phyloP scores from a whole-genome alignment of 352 stramenopile species.

The Elongisporangium prolatum region DNA sequence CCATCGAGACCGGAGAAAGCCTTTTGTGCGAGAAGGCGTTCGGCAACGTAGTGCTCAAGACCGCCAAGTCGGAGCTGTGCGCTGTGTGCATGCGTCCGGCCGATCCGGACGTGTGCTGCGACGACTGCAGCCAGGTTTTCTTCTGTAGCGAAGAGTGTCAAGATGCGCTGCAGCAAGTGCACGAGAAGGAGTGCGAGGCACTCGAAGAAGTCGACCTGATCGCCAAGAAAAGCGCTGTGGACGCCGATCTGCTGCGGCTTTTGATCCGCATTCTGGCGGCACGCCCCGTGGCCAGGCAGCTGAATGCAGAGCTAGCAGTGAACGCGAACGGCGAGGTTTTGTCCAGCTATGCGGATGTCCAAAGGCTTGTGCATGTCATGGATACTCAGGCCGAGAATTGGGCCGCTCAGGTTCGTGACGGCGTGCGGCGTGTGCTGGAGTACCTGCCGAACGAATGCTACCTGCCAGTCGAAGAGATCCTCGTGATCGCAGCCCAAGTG shows the following conservation, averaged over 20 bases:
- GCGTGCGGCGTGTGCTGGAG: slow-evolving; percentile 25
- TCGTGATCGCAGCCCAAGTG: slow-evolving; percentile 39
- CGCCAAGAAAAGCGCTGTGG: slow-evolving; percentile 29
- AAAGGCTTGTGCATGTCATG: slow-evolving; percentile 31
- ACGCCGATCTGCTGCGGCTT: slow-evolving; percentile 36
- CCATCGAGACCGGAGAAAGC: slow-evolving; percentile 19
- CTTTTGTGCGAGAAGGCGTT: slow-evolving; percentile 30
- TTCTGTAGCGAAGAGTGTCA: slow-evolving; percentile 44
- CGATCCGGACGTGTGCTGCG: slow-evolving; percentile 44
- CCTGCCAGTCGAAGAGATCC: slow-evolving; percentile 32
- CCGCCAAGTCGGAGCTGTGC: slow-evolving; percentile 23
- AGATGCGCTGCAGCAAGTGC: slow-evolving; percentile 23
- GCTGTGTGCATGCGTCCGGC: slow-evolving; percentile 31
- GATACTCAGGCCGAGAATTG: slow-evolving; percentile 22
- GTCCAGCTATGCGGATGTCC: slow-evolving; percentile 28
- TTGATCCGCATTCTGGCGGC: slow-evolving; percentile 33
- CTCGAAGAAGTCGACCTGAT: slow-evolving; percentile 41
- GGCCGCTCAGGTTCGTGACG: slow-evolving; percentile 24
- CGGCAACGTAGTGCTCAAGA: slow-evolving; percentile 28
- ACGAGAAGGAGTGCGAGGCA: slow-evolving; percentile 37
- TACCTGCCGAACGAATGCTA: slow-evolving; percentile 28
- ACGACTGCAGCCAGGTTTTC: slow-evolving; percentile 42
- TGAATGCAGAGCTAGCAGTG: slow-evolving; percentile 16
- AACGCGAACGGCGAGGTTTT: slow-evolving; percentile 16
- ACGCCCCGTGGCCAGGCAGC: slow-evolving; percentile 7